A percentile compares a stretch with the other conserved stretches of the same genome.
These are phyloP conservation scores for Marasmius oreades DNA, from an alignment of 1,284 basidiomycete species.

Conservation along the genomic window DNA sequence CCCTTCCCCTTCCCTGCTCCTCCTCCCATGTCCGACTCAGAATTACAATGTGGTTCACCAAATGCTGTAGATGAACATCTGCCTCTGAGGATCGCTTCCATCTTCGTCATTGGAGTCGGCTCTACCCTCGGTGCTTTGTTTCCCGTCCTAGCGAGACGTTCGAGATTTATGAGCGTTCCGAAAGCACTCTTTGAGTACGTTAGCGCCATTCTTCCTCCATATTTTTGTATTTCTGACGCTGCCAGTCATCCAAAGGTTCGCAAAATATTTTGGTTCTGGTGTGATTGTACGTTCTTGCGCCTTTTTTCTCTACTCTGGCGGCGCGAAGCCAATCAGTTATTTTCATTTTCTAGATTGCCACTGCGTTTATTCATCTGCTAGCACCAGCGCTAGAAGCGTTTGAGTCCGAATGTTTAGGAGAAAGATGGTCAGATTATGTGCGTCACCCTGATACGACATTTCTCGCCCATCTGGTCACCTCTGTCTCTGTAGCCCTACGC, in stretches of 20 bases:
- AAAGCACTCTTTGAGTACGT: constrained; percentile 70
- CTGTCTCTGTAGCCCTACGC: constrained; percentile 40
- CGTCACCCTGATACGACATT: no score
- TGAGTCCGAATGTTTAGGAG: constrained; percentile 66
- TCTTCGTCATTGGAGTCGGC: constrained; percentile 83
- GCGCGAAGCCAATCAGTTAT: neutral
- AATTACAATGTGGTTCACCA: neutral
- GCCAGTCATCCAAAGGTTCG: constrained; percentile 40
- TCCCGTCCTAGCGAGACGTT: constrained; percentile 72
- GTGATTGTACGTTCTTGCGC: constrained; percentile 5
- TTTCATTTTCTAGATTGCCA: neutral
- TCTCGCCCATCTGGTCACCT: neutral
- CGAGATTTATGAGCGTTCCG: constrained; percentile 60
- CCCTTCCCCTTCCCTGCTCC: no score
- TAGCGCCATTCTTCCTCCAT: neutral
- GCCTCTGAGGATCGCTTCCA: constrained; percentile 71
- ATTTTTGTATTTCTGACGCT: constrained; percentile 9
- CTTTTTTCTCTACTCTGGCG: no score
- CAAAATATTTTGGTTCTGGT: constrained; percentile 10
- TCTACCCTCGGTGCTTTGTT: constrained; percentile 76
- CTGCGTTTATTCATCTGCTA: constrained; percentile 29
- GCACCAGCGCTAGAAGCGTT: constrained; percentile 74
- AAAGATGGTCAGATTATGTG: constrained; percentile 75
- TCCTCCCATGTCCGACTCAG: neutral
- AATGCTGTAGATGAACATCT: constrained; percentile 32